Base-by-base conservation (phyloP, 1,284 basidiomycete species). In the Fomitopsis betulina region DNA sequence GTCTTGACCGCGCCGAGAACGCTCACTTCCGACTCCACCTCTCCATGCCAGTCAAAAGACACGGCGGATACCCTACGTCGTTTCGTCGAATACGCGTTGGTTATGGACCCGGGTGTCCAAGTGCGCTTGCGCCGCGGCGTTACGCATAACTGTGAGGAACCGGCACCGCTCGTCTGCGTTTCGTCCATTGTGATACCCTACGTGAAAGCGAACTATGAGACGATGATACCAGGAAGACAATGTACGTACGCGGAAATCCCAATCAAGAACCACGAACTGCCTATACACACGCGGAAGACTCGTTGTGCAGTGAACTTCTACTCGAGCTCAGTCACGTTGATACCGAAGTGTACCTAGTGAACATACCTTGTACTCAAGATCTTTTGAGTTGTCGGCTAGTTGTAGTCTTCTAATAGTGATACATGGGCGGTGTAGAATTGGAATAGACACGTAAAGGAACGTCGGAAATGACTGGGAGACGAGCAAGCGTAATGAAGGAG, bases 1-100 rank as follows among this genome's bases (percentile, higher is more conserved):
- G 42, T 10, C 53, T 47, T 19, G 19, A 60, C 54, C 58, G 59
- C 53, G 6, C 55, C 58, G 37, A 61, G 62, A 23, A 51, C 19
- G 32, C 55, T 63, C 60, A 43, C 63, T 56, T 23, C 62, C 57
- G 32, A 54, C 47, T 30, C 56, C 35, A 57, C 62, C 39, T 58
- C 69, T 57, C 39, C 58, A 32, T 43, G 59, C 42, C 67, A 58
- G 51, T 62, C 64, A 27, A 60, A 62, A 15, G 60, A 69, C 12
- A 65, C 65, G 23, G 68, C 63, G 25, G 71, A 72, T 52, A 72
- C 65, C 27, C 72, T 62, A 49, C 72, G 62, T 49, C 70, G 63
- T 60, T 74, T 74, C 30, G 66, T 64, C 15, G 73, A 73, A 60
- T 70, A 73, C 54, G 68, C 66, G 58, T 73, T 74, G 17, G 71